Base-by-base conservation (phyloP, 2,329 filamentous ascomycete genomes). In the Ceratocystis eucalypticola region DNA sequence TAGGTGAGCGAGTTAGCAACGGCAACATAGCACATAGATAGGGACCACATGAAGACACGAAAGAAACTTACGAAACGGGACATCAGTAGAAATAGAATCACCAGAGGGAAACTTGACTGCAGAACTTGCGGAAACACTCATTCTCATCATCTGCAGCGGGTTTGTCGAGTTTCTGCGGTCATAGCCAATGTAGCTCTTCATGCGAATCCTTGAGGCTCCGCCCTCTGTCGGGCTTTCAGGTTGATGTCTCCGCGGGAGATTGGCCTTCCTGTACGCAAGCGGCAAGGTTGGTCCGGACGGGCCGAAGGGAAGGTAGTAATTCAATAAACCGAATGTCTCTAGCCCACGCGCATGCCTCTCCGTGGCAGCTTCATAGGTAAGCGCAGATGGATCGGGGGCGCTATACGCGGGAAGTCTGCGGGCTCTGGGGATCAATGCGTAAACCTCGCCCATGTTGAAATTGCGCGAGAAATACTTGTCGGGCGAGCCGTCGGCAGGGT, bases 391-490 rank as follows among this genome's bases (percentile, higher is more conserved):
- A 6, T 50, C 41, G 12, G 37, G 41, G 3, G 45, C 12, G 64
- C 61, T 55, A n/a, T 30, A 25, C 28, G 50, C 10, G 12, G 64
- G 66, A 7, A 68, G 61, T 20, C 41, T 59, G 25, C 66, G 66
- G 37, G 59, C 66, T 20, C 64, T 73, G 1, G 77, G 77, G n/a
- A 82, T 74, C 0, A 78, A 80, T 7, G 77, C 74, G 59, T 78
- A 75, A 8, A 84, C 72, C 68, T 78, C 74, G 30, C 78, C 74
- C 15, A 83, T 72, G 68, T 83, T 76, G 68, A 85, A 81, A 20
- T 76, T 77, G 37, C 81, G 77, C 69, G 78, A 76, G 20, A 85
- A 74, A 0, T 79, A 70, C 69, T 83, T 78, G 0, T 80, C 75
- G 61, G 77, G 74, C 1, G 77, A 75, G 3, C 74, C 72, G 20